Base-by-base conservation (phyloP, 2,329 filamentous ascomycete genomes). In the Xylogone sp. region DNA sequence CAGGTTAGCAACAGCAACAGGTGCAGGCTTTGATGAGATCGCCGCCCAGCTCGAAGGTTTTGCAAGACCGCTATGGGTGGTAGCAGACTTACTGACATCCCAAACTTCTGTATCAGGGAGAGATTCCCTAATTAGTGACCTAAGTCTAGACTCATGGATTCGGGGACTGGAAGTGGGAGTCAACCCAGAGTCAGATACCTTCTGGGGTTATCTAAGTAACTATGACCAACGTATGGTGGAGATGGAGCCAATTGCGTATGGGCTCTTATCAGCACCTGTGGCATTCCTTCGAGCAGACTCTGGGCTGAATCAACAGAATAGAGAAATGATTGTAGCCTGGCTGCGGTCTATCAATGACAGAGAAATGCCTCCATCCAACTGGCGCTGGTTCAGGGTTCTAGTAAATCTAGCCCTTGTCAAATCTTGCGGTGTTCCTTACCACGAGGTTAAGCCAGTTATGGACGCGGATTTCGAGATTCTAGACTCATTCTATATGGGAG, bases 191-290 rank as follows among this genome's bases (percentile, higher is more conserved):
- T 65, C 68, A 45, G 34, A 56, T 1, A 67, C 71, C 16, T 79
- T 76, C 54, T 79, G 76, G 76, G 76, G 75, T 0, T 61, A 65
- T 1, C 69, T 79, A 2, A 62, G 66, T 0, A 59, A 76, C 5
- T 66, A 68, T 21, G 76, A 79, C 43, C 77, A 80, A 56, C 62
- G 75, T 2, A 80, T 79, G 76, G 77, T 79, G 0, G 77, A 80
- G 53, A 72, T 74, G 43, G 76, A 79, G 57, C 73, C 74, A 22
- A 69, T 79, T 4, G 69, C 75, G 0, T 76, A 73, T 56, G 73
- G 74, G 0, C 62, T 80, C 1, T 64, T 79, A 1, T 61, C 66
- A 1, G 71, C 72, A 0, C 74, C 76, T 1, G 58, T 66, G 2
- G 57, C 63, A 2, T 70, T 75, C 51, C 65, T 65, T 6, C 55